Conservation (phyloP, 2,329 filamentous ascomycete genomes). For the Curvularia verruculosa region DNA sequence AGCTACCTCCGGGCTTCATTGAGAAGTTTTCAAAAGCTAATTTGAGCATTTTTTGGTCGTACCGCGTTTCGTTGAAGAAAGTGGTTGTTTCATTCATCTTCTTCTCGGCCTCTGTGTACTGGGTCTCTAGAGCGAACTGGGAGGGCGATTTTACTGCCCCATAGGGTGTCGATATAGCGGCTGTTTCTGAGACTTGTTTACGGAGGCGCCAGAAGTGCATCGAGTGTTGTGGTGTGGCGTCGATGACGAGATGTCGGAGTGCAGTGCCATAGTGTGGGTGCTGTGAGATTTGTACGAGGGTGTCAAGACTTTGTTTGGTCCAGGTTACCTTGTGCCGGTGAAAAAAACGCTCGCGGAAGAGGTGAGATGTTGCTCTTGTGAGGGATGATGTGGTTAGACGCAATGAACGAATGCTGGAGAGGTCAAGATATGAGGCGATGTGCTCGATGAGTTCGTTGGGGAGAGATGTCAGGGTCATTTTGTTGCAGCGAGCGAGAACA, state of each 20-base stretch:
- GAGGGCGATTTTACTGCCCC: neutral
- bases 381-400: slow-evolving; percentile 28
- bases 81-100: slow-evolving; percentile 16
- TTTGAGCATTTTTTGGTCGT: slow-evolving; percentile 29
- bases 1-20: too few species aligned
- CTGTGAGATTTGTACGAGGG: slow-evolving; percentile 22
- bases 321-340: slow-evolving; percentile 24
- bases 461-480: slow-evolving; percentile 22
- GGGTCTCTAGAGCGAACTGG: slow-evolving; percentile 6
- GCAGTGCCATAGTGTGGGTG: slow-evolving; percentile 23
- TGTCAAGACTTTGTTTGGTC: slow-evolving; percentile 23
- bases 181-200: slow-evolving; percentile 15
- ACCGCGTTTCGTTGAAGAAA: slow-evolving; percentile 37
- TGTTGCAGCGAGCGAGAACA: neutral
- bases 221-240: slow-evolving; percentile 35
- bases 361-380: slow-evolving; percentile 22
- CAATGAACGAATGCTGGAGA: slow-evolving; percentile 22
- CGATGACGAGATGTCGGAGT: slow-evolving; percentile 31
- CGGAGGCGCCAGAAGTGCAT: slow-evolving; percentile 32
- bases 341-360: slow-evolving; percentile 34
- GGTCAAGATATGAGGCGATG: slow-evolving; percentile 28
- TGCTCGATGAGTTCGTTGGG: slow-evolving; percentile 34
- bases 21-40: slow-evolving; percentile 23
- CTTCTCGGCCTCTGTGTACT: slow-evolving; percentile 9
- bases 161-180: slow-evolving; percentile 5